Conservation (phyloP, 2,329 filamentous ascomycete genomes). For the Coniochaeta sp. region DNA sequence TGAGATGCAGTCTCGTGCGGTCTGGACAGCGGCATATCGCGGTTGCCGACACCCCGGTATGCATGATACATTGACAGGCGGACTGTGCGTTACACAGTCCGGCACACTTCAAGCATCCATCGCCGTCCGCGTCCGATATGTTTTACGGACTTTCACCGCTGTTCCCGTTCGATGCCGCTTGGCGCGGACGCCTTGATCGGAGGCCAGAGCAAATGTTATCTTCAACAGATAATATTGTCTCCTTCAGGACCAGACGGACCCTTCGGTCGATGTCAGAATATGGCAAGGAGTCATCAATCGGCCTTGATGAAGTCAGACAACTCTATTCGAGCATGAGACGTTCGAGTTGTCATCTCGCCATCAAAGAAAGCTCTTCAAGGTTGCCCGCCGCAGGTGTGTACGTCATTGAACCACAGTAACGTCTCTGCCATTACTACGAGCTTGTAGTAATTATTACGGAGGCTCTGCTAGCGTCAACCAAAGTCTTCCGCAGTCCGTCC, state of each 20-base stretch:
- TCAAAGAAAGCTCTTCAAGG: not conserved
- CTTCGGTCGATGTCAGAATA: not conserved
- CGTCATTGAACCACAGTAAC: not conserved
- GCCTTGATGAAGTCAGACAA: not conserved
- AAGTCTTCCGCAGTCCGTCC: not conserved
- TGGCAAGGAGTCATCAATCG: not conserved
- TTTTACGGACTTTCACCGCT: not conserved
- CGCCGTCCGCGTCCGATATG: not conserved
- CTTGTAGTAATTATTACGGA: not conserved
- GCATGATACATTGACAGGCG: not conserved
- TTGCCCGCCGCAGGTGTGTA: not conserved
- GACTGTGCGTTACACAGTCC: not conserved
- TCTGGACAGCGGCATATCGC: not conserved
- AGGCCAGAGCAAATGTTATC: not conserved
- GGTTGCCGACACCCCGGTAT: not conserved
- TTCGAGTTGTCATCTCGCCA: not conserved
- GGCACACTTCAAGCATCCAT: not conserved
- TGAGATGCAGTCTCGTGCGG: not conserved
- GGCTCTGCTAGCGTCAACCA: not conserved
- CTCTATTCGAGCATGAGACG: not conserved
- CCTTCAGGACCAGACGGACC: not conserved
- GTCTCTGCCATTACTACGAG: not conserved
- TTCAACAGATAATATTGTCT: not conserved
- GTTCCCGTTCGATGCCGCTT: not conserved
- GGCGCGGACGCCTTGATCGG: not conserved